Base-by-base conservation (phyloP, 1,284 basidiomycete genomes). In the Coriolopsis trogii region DNA sequence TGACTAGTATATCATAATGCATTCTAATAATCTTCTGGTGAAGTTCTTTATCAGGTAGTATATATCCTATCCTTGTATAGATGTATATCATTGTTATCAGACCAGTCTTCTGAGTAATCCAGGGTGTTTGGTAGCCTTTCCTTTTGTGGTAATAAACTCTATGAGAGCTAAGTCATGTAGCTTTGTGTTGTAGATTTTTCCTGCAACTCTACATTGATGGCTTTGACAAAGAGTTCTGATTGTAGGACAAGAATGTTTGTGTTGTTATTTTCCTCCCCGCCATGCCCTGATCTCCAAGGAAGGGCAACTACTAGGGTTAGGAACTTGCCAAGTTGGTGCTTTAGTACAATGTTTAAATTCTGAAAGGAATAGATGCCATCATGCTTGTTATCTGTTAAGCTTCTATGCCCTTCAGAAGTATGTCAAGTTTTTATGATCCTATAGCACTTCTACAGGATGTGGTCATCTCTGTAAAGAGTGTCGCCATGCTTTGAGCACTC, bases 341-440 rank as follows among this genome's bases (percentile, higher is more conserved):
- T 38, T 5, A 20, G 18, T 21, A 21, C 18, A 6, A 38, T 38
- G 36, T 38, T 38, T n/a, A 21, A 38, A 38, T 38, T 38, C 18
- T 4, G 36, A 38, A 18, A 21, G 18, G 36, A 21, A 38, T 18
- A 38, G 20, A 15, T 21, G 20, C 36, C 36, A 38, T 18, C 15
- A 6, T 20, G 36, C 36, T 21, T 38, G 36, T 3, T 12, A 8
- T 13, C 65, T 46, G 26, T 67, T 75, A 0, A 79, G 60, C 8
- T 70, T 65, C 24, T 73, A 63, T 0, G 69, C 46, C 0, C 56
- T 64, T n/a, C 49, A 29, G 63, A 73, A 79, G 47, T 75, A 76
- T 23, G 67, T 61, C 0, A 79, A 67, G 51, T 77, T 77, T 9
- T 68, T 63, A 53, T 81, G 77, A 55, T 81, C 73, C 0, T 72